Conservation (phyloP, 2,329 filamentous ascomycete species). For the Monosporascus sp. region DNA sequence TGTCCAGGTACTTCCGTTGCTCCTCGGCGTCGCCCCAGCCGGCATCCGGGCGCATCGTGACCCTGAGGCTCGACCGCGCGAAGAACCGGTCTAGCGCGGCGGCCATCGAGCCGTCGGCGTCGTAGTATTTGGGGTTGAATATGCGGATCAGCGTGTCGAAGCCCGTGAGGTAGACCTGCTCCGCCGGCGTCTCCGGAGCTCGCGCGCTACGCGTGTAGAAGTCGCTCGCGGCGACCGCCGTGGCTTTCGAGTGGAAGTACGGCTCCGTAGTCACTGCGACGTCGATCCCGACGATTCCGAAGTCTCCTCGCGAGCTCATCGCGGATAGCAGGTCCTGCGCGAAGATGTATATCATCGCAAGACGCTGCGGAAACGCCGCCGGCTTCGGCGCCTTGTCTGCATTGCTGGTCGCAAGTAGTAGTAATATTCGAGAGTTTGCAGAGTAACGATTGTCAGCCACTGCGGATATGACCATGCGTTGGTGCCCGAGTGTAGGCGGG, state of each 20-base stretch:
- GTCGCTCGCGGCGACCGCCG: conserved; percentile 44
- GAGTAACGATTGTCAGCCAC: conserved; percentile 18
- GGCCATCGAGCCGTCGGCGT: conserved; percentile 35
- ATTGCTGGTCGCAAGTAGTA: conserved; percentile 59
- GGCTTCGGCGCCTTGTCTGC: conserved; percentile 63
- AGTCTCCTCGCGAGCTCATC: background rate
- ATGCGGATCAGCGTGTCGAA: conserved; percentile 73
- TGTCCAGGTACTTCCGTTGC: conserved; percentile 49
- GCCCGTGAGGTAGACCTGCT: conserved; percentile 66
- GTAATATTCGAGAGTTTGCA: conserved; percentile 37
- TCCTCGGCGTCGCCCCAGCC: conserved; percentile 52
- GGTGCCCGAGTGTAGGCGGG: conserved; percentile 58
- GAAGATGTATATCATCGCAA: conserved; percentile 68
- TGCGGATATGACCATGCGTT: conserved; percentile 49
- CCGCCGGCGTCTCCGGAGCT: conserved; percentile 12
- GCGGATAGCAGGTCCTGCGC: conserved; percentile 45
- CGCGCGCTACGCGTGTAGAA: conserved; percentile 30
- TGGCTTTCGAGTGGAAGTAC: conserved; percentile 69
- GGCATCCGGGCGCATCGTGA: conserved; percentile 57
- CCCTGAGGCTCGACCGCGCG: conserved; percentile 51
- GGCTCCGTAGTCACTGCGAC: conserved; percentile 66
- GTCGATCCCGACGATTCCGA: conserved; percentile 40
- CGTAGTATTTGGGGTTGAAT: conserved; percentile 68
- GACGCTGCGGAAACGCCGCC: conserved; percentile 59
- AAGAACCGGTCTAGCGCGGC: conserved; percentile 59